Evolutionary conservation across 208 protist species (phyloP), one percentile per base, ranked within the genome.

Genomic region (Dictyostelium gargantuum): DNA sequence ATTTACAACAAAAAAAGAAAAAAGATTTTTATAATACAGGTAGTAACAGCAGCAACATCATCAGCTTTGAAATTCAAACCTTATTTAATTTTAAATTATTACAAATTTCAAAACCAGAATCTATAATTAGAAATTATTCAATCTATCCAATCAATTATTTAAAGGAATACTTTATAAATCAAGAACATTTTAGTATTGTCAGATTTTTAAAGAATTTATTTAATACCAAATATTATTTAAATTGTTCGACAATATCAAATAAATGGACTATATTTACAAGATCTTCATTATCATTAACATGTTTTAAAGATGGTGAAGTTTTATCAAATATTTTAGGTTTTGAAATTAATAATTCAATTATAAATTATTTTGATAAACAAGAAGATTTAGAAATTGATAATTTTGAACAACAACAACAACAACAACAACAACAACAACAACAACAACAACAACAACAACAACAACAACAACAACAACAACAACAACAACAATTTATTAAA

Each of bases 111-210:
- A 74, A 72, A 63, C 82, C 82, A 54, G 82, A 89, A 38, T 66
- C 35, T 40, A 52, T 89, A 10, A 40, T 89, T 32, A 32, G 44
- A 19, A 79, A n/a, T 42, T 11, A 50, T 19, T 46, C 38, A 35
- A 50, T 89, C 6, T 26, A 44, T 19, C 70, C 82, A 48, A 13
- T 38, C 10, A 26, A 42, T 2, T 89, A 89, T 54, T 50, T 89
- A 8, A 58, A 70, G 13, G 82, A 89, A 40, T 89, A 79, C 13
- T 44, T 89, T 29, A 26, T 68, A 1, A 46, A 74, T 40, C 82
- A 89, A 79, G 82, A 89, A 76, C 82, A 89, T 40, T 89, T 89
- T 3, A 89, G 56, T 29, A 44, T 77, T 17, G 6, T 89, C 11
- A 50, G 70, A 38, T 89, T 89, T n/a, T 17, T 89, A 19, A 32